Base-by-base conservation (phyloP, 495 filamentous ascomycete species). In the Schizothecium vesticola region DNA sequence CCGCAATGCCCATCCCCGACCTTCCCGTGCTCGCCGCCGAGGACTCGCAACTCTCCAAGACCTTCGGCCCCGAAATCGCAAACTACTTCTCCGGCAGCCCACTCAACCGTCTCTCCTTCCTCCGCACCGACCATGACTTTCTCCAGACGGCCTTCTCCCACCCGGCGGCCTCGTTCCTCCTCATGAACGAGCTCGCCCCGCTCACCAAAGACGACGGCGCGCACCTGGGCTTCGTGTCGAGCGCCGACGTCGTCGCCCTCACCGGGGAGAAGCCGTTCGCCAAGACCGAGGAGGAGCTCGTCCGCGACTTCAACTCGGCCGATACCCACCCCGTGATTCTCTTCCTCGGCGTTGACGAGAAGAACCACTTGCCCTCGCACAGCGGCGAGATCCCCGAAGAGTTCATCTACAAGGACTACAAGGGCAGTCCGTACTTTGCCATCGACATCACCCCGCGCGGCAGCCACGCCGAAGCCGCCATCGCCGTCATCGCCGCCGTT, bases 11-110 rank as follows among this genome's bases (percentile, higher is more conserved):
- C 10, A 72, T 74, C 70, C 82, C 83, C 28, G 79, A 77, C 64
- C 80, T 85, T 36, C 81, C 84, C 19, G 70, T 80, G 60, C 77
- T 83, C 56, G 74, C 74, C 26, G 85, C 90, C 74, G 85, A 91
- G 73, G 88, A 94, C 82, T 92, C 91, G 8, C 93, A 94, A 88
- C 81, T 99, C 71, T 87, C 90, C 57, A 85, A 89, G 60, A 95
- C 91, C 68, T 97, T 97, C 78, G 95, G 95, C 73, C 89, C 84
- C 71, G 95, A 98, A 81, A 88, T 92, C 13, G 88, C 90, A 71
- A 98, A 99, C 81, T 99, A 98, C 85, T 98, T 97, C 82, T 91
- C 92, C 67, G 92, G 93, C 85, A 79, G 76, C 60, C 83, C 83
- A 0, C 70, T 87, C 28, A 87, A 87, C 73, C 80, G 85, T 6